Evolutionary conservation across 192 early-diverging fungal species (phyloP).

Genomic region (Backusella liffmaniae): DNA sequence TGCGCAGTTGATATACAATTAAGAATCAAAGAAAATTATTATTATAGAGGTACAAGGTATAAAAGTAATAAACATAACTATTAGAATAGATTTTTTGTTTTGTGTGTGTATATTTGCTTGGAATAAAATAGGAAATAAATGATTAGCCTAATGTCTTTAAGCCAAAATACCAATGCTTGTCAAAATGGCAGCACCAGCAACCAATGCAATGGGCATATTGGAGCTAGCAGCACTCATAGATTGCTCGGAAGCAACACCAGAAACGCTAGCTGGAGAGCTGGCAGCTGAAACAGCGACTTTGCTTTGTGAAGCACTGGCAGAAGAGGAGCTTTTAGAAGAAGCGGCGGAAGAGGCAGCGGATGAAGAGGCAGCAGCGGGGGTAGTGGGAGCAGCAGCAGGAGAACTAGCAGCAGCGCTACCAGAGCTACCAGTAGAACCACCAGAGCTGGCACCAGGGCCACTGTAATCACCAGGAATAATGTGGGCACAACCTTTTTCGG

Average conservation of each 20-base stretch:
- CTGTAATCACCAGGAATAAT: slow-evolving; percentile 52
- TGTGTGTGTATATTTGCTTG: slow-evolving; percentile 2
- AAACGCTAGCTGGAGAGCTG: background rate
- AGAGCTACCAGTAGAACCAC: background rate
- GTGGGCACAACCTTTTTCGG: slow-evolving; percentile 42
- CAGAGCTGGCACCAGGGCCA: slow-evolving; percentile 12
- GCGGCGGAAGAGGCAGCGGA: background rate
- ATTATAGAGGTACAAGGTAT: slow-evolving; percentile 2
- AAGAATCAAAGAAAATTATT: background rate
- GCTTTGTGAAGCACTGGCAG: background rate
- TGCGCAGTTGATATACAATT: background rate
- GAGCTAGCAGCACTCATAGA: background rate
- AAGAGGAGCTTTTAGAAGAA: background rate
- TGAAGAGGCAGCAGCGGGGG: background rate
- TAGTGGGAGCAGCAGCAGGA: background rate
- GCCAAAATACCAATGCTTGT: background rate
- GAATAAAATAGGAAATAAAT: background rate
- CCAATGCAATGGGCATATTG: background rate
- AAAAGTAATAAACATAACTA: background rate
- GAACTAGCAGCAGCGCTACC: background rate
- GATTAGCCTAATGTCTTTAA: background rate
- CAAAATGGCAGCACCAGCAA: slow-evolving; percentile 4
- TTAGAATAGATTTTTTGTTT: background rate
- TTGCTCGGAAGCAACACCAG: background rate
- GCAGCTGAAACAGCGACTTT: background rate